A percentile compares a stretch with the other conserved stretches of the same genome.
Evolutionary conservation across 768 basidiomycete species (phyloP).

Genomic region (Pilatotrama ljubarskyi): DNA sequence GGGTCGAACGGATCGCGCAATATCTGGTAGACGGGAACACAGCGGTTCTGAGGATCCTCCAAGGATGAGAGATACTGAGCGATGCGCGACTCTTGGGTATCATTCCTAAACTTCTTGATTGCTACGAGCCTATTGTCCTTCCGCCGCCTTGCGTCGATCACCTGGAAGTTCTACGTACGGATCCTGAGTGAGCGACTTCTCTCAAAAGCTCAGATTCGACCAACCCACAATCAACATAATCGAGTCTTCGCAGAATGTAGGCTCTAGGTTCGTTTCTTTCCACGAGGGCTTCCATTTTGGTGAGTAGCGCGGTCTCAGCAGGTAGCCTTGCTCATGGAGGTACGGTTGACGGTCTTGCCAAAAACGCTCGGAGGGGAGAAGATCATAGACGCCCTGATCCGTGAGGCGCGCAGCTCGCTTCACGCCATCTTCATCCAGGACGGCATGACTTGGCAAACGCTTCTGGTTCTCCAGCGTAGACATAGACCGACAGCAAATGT

Average conservation of each 20-base stretch:
- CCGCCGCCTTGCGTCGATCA: conserved; percentile 21
- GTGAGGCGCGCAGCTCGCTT: neutral
- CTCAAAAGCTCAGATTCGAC: too few species aligned
- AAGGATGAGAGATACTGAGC: conserved; percentile 8
- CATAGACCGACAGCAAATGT: too few species aligned
- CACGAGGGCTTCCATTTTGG: conserved; percentile 18
- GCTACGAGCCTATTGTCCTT: conserved; percentile 12
- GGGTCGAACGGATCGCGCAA: conserved; percentile 18
- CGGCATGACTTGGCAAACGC: neutral
- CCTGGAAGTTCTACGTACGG: neutral
- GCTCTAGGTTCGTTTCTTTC: conserved; percentile 13
- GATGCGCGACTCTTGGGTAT: conserved; percentile 14
- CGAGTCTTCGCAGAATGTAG: conserved; percentile 19
- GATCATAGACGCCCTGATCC: neutral
- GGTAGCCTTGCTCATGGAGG: conserved; percentile 19
- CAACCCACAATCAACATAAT: conserved; percentile 4
- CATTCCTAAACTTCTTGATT: conserved; percentile 8
- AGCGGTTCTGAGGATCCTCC: conserved; percentile 24
- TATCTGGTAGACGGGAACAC: conserved; percentile 24
- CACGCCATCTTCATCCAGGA: neutral
- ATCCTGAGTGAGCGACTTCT: too few species aligned
- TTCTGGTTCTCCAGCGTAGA: neutral
- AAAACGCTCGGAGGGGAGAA: neutral
- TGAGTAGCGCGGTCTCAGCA: conserved; percentile 22
- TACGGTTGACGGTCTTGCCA: conserved; percentile 19